Evolutionary conservation across 139 green algal species (phyloP).

Genomic region (Mesotaenium endlicherianum): DNA sequence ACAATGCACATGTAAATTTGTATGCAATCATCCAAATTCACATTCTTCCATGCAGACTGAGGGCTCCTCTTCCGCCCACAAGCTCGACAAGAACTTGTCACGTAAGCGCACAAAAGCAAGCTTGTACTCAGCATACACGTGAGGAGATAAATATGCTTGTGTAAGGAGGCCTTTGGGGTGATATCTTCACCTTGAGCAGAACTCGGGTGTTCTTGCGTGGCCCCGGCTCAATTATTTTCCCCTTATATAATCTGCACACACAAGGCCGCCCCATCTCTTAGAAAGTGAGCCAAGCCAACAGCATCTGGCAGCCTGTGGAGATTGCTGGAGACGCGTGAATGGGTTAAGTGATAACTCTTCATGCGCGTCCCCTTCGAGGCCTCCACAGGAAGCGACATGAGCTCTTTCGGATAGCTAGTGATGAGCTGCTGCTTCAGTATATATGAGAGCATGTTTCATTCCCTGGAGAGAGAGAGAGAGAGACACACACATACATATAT

Average conservation of each 20-base stretch:
- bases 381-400: background rate
- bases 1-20: too few relatives aligned
- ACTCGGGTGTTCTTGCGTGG: slow-evolving; percentile 21
- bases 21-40: too few relatives aligned
- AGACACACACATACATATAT: too few relatives aligned
- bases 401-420: background rate
- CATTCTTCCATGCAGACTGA: too few relatives aligned
- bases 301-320: background rate
- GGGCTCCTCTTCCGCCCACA: too few relatives aligned
- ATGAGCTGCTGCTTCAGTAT: too few relatives aligned
- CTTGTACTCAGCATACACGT: too few relatives aligned
- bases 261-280: background rate
- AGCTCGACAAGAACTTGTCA: too few relatives aligned
- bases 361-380: too few relatives aligned
- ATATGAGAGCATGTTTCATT: too few relatives aligned
- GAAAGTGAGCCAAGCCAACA: background rate
- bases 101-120: too few relatives aligned
- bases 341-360: background rate
- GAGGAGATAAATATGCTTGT: background rate
- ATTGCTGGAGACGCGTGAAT: background rate
- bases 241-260: slow-evolving; percentile 23
- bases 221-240: slow-evolving; percentile 13
- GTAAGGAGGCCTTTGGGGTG: background rate
- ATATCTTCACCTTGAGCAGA: slow-evolving; percentile 26
- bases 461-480: too few relatives aligned